Conservation (phyloP, 441 rosid species). For the Codiaeum variegatum region DNA sequence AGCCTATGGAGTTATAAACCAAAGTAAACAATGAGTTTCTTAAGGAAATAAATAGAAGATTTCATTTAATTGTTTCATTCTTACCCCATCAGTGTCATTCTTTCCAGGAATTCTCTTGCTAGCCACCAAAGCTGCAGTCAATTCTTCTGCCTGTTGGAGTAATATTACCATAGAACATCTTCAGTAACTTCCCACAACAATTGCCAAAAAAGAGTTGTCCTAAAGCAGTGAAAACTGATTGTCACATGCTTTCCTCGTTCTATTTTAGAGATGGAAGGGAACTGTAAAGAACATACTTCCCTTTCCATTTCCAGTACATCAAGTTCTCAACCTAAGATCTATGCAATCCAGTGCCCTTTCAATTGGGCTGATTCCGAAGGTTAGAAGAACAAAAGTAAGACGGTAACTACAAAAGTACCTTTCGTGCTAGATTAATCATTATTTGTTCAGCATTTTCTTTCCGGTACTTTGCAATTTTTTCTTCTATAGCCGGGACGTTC, state of each 20-base stretch:
- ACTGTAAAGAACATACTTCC: not conserved
- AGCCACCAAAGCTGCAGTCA: conserved; percentile 77
- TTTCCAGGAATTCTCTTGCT: conserved; percentile 58
- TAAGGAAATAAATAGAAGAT: not conserved
- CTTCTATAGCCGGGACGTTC: conserved; percentile 68
- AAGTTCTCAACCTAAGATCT: not conserved
- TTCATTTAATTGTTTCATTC: conserved; percentile 7
- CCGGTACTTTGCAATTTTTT: conserved; percentile 63
- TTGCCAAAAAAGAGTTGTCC: not conserved
- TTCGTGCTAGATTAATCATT: conserved; percentile 72
- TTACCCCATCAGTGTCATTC: conserved; percentile 59
- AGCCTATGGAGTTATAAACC: not conserved
- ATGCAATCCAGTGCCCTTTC: not conserved
- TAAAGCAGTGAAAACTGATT: not conserved
- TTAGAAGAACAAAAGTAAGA: not conserved
- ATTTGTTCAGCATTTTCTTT: conserved; percentile 85
- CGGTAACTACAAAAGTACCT: conserved; percentile 36
- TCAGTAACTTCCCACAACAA: conserved; percentile 3
- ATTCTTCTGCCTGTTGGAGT: conserved; percentile 77
- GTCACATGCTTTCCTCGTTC: not conserved
- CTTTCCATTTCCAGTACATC: not conserved
- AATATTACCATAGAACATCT: conserved; percentile 12
- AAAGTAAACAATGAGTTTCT: not conserved
- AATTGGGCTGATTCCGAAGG: not conserved
- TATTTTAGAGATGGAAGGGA: not conserved